Base-by-base conservation (phyloP, 2,329 filamentous ascomycete species). In the Pestalotiopsis sp. region DNA sequence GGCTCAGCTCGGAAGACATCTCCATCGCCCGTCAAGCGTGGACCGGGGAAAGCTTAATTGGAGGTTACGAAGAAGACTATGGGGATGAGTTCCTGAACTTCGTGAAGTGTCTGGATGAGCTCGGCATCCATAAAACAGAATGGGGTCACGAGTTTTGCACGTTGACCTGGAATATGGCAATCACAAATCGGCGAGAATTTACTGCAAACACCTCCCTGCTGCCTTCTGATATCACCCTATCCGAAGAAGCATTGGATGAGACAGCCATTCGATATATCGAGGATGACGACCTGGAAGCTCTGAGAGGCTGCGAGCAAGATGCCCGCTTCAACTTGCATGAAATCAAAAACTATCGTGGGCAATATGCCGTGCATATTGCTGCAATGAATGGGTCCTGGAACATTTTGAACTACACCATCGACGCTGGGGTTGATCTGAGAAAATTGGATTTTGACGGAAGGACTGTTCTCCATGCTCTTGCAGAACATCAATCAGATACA, bases 301-400 rank as follows among this genome's bases (percentile, higher is more conserved):
- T 49, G 13, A 5, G 4, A n/a, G 6, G 1, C 7, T 49, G 45
- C 45, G 45, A 49, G 7, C 4, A 49, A 7, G 45, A 49, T 4
- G 13, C 14, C n/a, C 45, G 45, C 17, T 20, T 49, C 45, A 49
- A 49, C 45, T 7, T 49, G 6, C 45, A 7, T 7, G 45, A 49
- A 0, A n/a, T 49, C 4, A n/a, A 1, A 20, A 7, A 49, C 17
- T 0, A 49, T 1, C 4, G 7, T 1, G 45, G 14, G 3, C 13
- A 1, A 6, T 6, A 20, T n/a, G 4, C 13, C 6, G 3, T 49
- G 0, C 45, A 49, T 7, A 49, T 49, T 49, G 45, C 45, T 49
- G 45, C 17, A 49, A 7, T 3, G n/a, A 6, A n/a, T 1, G 13
- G 14, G 17, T 14, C 45, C n/a, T 49, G 2, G 4, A n/a, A 49